Evolutionary conservation across 176 grass and related monocot species (phyloP).

Genomic region (Olyra latifolia): DNA sequence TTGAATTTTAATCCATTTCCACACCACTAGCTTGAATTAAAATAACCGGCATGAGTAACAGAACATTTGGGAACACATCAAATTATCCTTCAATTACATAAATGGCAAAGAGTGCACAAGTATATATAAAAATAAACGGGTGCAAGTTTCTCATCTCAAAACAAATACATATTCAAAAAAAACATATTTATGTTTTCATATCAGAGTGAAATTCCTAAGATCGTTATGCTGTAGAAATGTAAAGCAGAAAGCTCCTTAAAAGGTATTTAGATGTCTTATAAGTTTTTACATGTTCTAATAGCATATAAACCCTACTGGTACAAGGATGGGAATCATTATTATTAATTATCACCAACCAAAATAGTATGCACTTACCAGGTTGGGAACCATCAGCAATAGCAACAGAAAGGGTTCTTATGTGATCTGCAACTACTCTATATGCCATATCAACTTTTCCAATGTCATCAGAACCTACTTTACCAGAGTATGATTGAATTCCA

Average conservation of each 20-base stretch:
- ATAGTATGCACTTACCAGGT: conserved; percentile 54
- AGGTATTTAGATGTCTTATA: not conserved
- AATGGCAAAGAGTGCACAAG: not conserved
- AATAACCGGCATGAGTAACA: not conserved
- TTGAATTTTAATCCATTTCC: not conserved
- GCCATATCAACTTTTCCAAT: conserved; percentile 94
- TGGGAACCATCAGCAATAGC: conserved; percentile 93
- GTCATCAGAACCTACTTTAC: conserved; percentile 77
- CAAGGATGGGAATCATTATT: not conserved
- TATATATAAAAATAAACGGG: not conserved
- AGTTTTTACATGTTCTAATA: not conserved
- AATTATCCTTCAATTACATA: not conserved
- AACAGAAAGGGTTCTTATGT: conserved; percentile 89
- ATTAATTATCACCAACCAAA: conserved; percentile 17
- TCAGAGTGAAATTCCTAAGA: not conserved
- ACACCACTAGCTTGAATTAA: not conserved
- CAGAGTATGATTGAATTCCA: conserved; percentile 61
- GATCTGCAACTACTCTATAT: conserved; percentile 95
- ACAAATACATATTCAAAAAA: too few species aligned
- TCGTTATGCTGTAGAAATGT: not conserved
- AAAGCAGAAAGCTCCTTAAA: not conserved
- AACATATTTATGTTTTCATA: not conserved
- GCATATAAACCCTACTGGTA: not conserved
- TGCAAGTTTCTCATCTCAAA: too few species aligned
- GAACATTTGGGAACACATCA: not conserved